Conservation (phyloP, 2,329 filamentous ascomycete genomes). For the Epichloe typhina region DNA sequence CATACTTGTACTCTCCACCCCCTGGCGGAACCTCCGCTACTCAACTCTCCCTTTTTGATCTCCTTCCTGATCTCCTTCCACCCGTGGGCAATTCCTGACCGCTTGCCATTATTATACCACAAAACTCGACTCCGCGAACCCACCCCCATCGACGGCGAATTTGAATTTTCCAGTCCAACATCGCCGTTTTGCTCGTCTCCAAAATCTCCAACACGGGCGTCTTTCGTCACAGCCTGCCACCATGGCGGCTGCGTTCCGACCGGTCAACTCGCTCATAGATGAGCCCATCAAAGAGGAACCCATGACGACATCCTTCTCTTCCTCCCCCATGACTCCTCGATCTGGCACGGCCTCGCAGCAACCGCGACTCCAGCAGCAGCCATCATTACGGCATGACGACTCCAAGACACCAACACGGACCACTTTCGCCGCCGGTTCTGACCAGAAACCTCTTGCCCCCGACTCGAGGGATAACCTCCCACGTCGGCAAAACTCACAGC, state of each 20-base stretch:
- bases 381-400: constrained; percentile 26
- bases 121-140: neutral
- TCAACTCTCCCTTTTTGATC: constrained; percentile 7
- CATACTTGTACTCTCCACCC: constrained; percentile 4
- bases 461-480: constrained; percentile 26
- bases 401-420: constrained; percentile 50
- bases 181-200: neutral
- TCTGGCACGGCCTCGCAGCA: constrained; percentile 22
- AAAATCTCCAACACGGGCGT: neutral
- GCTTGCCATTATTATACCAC: neutral
- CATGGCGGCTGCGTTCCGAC: constrained; percentile 36
- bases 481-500: constrained; percentile 40
- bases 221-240: constrained; percentile 1
- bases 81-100: neutral
- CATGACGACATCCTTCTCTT: constrained; percentile 22
- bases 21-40: constrained; percentile 5
- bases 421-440: constrained; percentile 31
- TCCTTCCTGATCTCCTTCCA: constrained; percentile 5
- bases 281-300: constrained; percentile 21
- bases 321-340: constrained; percentile 17
- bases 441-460: constrained; percentile 40
- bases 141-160: neutral
- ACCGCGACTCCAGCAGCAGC: constrained; percentile 14
- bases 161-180: neutral
- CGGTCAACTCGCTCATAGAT: constrained; percentile 30